phyloP scores from a whole-genome alignment of 345 rosid genomes.

The Carallia brachiata region DNA sequence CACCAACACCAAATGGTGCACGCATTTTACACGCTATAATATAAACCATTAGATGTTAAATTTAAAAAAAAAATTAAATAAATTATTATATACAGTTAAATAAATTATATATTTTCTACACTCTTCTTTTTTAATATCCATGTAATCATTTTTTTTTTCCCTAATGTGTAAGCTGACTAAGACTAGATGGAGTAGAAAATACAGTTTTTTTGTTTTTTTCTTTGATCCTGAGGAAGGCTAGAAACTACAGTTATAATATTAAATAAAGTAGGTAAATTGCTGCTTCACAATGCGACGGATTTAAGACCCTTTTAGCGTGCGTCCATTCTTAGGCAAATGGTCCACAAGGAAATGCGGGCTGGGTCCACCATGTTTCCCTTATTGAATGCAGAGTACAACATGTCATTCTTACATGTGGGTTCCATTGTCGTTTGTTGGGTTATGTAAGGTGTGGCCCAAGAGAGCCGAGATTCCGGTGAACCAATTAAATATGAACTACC shows the following conservation, averaged over 20 bases:
- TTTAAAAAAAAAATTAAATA: too few relatives aligned
- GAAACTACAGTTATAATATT: background rate
- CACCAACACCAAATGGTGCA: too few relatives aligned
- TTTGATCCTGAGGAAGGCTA: too few relatives aligned
- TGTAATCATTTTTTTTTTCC: too few relatives aligned
- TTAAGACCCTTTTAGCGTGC: background rate
- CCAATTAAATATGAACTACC: background rate
- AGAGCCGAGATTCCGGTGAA: background rate
- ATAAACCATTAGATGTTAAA: too few relatives aligned
- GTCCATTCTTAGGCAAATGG: background rate
- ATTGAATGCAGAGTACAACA: background rate
- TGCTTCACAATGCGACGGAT: background rate
- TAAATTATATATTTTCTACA: too few relatives aligned
- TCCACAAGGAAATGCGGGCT: background rate
- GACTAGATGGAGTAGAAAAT: background rate
- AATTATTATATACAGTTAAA: too few relatives aligned
- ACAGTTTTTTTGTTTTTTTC: too few relatives aligned
- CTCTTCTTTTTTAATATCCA: too few relatives aligned
- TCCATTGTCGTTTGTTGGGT: background rate
- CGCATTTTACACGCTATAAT: too few relatives aligned
- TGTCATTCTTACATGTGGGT: constrained; percentile 2
- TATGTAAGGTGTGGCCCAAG: background rate
- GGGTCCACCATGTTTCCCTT: constrained; percentile 7
- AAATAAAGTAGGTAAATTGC: background rate
- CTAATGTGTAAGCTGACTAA: too few relatives aligned